Conservation (phyloP, 768 basidiomycete genomes). For the Royoungia palumana region DNA sequence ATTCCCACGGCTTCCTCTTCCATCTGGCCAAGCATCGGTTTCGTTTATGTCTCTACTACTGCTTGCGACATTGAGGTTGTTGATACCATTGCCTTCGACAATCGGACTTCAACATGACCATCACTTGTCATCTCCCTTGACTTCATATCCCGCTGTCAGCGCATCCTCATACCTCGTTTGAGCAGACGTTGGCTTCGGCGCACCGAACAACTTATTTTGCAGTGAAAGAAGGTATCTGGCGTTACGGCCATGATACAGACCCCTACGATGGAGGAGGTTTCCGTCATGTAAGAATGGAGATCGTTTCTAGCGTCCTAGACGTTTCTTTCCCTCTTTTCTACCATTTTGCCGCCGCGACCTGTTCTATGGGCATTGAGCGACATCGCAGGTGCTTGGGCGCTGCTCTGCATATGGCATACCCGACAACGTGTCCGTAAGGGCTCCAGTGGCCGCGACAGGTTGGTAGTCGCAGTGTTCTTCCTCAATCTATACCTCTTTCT, state of each 20-base stretch:
- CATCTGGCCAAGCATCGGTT: background rate
- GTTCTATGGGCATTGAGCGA: constrained; percentile 73
- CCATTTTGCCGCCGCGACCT: constrained; percentile 56
- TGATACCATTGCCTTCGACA: constrained; percentile 44
- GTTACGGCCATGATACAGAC: constrained; percentile 72
- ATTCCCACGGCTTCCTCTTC: no score
- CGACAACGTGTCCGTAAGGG: constrained; percentile 47
- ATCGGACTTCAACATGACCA: constrained; percentile 59
- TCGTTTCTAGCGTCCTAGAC: background rate
- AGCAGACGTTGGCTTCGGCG: background rate
- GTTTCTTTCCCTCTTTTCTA: constrained; percentile 73
- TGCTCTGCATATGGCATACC: constrained; percentile 65
- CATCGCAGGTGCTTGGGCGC: constrained; percentile 59
- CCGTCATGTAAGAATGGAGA: constrained; percentile 61
- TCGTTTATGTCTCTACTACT: constrained; percentile 31
- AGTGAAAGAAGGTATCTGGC: constrained; percentile 91
- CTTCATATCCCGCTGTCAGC: constrained; percentile 73
- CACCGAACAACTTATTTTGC: background rate
- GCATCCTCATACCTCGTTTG: background rate
- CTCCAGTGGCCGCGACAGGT: constrained; percentile 47
- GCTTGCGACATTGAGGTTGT: constrained; percentile 47
- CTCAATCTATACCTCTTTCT: constrained; percentile 87
- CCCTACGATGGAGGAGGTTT: constrained; percentile 88
- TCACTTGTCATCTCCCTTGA: constrained; percentile 78
- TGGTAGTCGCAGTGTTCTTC: constrained; percentile 70